phyloP scores from a whole-genome alignment of 2,329 filamentous ascomycete genomes.

The Exophiala spinifera region DNA sequence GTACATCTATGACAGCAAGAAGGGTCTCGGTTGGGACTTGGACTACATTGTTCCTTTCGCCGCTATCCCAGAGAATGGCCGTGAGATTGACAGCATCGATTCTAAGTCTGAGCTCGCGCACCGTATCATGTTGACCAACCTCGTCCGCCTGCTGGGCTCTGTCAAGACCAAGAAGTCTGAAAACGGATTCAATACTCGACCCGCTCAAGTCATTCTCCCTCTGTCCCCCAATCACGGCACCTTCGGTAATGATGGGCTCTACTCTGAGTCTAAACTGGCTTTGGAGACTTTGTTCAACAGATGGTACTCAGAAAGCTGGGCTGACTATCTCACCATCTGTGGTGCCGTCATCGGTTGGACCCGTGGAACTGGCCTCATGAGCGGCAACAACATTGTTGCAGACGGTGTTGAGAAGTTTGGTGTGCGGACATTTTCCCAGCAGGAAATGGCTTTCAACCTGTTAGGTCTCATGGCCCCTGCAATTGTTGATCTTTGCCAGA shows the following conservation, averaged over 20 bases:
- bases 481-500: conserved; percentile 92
- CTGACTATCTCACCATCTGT: conserved; percentile 95
- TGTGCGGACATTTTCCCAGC: conserved; percentile 96
- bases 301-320: conserved; percentile 97
- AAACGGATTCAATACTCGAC: conserved; percentile 87
- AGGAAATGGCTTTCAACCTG: conserved; percentile 99
- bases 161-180: conserved; percentile 89
- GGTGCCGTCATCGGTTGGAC: conserved; percentile 99
- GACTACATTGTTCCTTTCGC: conserved; percentile 96
- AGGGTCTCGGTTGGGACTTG: conserved; percentile 94
- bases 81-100: conserved; percentile 94
- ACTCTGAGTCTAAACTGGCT: conserved; percentile 96
- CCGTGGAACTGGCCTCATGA: conserved; percentile 96
- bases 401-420: conserved; percentile 96
- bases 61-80: conserved; percentile 94
- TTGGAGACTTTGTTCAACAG: conserved; percentile 97
- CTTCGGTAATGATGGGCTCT: conserved; percentile 95
- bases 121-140: conserved; percentile 97
- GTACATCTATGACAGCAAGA: conserved; percentile 96
- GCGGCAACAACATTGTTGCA: conserved; percentile 93
- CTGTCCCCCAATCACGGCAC: conserved; percentile 98
- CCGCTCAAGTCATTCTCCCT: conserved; percentile 92
- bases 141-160: conserved; percentile 82
- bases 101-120: conserved; percentile 97
- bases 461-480: conserved; percentile 92